phyloP scores from a whole-genome alignment of 805 yeast species.

The Myxozyma geophila region DNA sequence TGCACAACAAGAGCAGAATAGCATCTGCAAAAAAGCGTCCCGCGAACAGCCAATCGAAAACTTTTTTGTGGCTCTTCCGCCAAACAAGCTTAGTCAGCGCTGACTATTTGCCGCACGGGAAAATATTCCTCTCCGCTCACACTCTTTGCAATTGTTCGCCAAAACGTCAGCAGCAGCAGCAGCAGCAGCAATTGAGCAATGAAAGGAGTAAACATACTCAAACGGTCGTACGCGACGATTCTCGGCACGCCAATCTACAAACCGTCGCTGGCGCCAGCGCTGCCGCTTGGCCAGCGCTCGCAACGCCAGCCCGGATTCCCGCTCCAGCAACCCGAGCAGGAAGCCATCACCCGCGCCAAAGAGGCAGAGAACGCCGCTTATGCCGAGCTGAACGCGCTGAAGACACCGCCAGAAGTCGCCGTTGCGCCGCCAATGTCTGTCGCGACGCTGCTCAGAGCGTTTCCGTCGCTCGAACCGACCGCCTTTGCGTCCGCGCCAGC shows the following conservation, averaged over 20 bases:
- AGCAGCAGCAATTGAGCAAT: not conserved
- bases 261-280: not conserved
- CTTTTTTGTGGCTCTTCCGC: no score
- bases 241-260: slow-evolving; percentile 3
- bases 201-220: no score
- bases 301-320: slow-evolving; percentile 5
- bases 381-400: not conserved
- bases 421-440: slow-evolving; percentile 28
- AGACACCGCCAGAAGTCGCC: slow-evolving; percentile 6
- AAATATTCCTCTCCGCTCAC: no score
- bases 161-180: no score
- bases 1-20: no score
- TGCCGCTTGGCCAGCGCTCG: slow-evolving; percentile 7
- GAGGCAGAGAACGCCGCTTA: slow-evolving; percentile 2
- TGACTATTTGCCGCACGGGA: no score
- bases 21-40: no score
- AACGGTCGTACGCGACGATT: slow-evolving; percentile 3
- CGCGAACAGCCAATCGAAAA: no score
- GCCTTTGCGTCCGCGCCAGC: slow-evolving; percentile 76
- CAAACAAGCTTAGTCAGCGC: no score
- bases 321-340: not conserved
- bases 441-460: slow-evolving; percentile 53
- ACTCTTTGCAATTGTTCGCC: no score
- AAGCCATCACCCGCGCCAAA: not conserved
- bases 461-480: slow-evolving; percentile 90